Evolutionary conservation across 805 yeast genomes (phyloP).

Genomic region (Metschnikowia kofuensis): DNA sequence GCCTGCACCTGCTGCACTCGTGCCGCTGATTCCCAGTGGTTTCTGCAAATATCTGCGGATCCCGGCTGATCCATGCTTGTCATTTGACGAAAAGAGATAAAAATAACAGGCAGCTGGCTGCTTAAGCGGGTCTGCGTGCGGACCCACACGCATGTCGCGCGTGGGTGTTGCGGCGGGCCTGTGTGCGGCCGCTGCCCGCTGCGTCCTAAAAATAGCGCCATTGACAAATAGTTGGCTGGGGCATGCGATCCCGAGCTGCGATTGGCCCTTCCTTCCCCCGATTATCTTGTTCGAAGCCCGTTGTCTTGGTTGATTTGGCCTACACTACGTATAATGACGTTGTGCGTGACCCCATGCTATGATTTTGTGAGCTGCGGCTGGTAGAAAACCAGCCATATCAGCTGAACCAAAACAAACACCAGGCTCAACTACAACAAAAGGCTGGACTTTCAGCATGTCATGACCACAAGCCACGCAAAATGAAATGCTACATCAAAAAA

Average conservation of each 20-base stretch:
- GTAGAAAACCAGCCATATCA: background rate
- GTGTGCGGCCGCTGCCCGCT: background rate
- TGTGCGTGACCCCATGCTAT: background rate
- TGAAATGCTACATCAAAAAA: no score
- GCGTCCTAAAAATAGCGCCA: background rate
- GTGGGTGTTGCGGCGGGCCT: background rate
- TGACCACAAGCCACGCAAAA: no score
- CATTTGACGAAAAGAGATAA: constrained; percentile 6
- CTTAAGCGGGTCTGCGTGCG: background rate
- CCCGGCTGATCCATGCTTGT: constrained; percentile 6
- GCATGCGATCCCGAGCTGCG: background rate
- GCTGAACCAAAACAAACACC: background rate
- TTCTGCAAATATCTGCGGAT: background rate
- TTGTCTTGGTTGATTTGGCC: no score
- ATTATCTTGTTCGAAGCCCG: no score
- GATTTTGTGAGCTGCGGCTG: no score
- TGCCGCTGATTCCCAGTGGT: background rate
- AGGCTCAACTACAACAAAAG: background rate
- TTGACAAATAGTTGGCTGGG: constrained; percentile 4
- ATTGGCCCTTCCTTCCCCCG: background rate
- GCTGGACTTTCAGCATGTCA: background rate
- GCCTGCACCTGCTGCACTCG: background rate
- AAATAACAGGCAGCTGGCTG: constrained; percentile 3
- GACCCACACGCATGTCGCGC: constrained; percentile 5
- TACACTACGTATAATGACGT: background rate